These are phyloP conservation scores for Heracleum sosnowskyi DNA, from an alignment of 129 eudicot genomes.

Conservation along the genomic window DNA sequence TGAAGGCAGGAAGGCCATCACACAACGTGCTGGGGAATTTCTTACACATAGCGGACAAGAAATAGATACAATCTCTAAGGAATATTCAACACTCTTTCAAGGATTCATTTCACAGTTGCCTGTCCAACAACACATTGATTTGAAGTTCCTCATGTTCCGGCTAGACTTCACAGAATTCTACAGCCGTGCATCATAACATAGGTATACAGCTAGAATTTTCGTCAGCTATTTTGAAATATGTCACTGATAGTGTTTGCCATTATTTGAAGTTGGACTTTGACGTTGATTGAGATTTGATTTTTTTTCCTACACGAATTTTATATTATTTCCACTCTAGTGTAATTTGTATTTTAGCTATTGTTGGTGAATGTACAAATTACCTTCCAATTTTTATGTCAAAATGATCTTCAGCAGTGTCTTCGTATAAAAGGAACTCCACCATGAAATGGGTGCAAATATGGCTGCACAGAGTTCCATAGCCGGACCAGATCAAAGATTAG, in stretches of 20 bases:
- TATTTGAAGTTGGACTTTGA: background rate
- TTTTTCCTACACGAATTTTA: background rate
- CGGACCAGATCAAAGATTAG: background rate
- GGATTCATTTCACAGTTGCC: constrained; percentile 90
- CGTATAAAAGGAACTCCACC: background rate
- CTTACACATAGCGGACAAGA: constrained; percentile 69
- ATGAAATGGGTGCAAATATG: background rate
- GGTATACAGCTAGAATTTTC: constrained; percentile 18
- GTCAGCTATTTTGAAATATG: background rate
- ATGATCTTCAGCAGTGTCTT: constrained; percentile 1
- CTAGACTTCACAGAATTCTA: constrained; percentile 92
- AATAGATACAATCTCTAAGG: constrained; percentile 58
- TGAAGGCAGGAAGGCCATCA: constrained; percentile 85
- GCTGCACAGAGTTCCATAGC: background rate
- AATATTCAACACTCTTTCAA: constrained; percentile 68
- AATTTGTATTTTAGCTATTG: background rate
- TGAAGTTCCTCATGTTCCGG: constrained; percentile 89
- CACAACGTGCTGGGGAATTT: constrained; percentile 78
- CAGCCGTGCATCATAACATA: constrained; percentile 41
- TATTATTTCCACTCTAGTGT: background rate
- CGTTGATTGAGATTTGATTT: background rate
- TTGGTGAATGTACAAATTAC: background rate
- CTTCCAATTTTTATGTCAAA: background rate
- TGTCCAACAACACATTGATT: constrained; percentile 75
- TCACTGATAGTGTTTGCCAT: background rate